These are phyloP conservation scores for Brassica juncea DNA, from an alignment of 345 rosid genomes.

Conservation along the genomic window DNA sequence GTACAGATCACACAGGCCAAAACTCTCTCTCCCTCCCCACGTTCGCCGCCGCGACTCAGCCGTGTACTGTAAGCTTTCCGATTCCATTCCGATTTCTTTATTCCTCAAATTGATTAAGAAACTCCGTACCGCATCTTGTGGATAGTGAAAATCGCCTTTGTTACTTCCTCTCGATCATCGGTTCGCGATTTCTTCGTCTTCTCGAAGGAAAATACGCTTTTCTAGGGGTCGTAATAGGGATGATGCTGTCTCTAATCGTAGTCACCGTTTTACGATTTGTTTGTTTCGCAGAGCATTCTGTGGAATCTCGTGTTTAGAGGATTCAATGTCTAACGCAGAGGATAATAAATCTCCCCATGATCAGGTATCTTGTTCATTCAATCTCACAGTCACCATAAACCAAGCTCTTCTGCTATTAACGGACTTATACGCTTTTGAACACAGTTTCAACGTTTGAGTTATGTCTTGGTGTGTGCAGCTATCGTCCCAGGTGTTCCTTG, in stretches of 20 bases:
- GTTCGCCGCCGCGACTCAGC: constrained; percentile 23
- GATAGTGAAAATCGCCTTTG: constrained; percentile 12
- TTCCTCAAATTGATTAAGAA: background rate
- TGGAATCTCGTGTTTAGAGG: no score
- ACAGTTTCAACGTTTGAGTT: background rate
- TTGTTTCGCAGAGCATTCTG: background rate
- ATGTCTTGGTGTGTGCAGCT: constrained; percentile 52
- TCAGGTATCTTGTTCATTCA: constrained; percentile 67
- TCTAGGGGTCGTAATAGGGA: background rate
- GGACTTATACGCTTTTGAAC: background rate
- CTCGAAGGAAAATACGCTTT: no score
- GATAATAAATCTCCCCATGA: constrained; percentile 47
- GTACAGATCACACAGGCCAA: background rate
- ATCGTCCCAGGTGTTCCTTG: constrained; percentile 63
- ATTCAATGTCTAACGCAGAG: constrained; percentile 60
- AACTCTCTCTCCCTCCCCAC: background rate
- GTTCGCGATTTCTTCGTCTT: background rate
- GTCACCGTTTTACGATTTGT: background rate
- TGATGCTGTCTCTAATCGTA: background rate
- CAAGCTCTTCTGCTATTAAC: no score
- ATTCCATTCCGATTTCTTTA: constrained; percentile 5
- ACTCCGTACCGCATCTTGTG: background rate
- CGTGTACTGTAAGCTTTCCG: constrained; percentile 34
- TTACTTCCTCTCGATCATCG: background rate
- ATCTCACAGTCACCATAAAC: no score